A percentile compares a stretch with the other conserved stretches of the same genome.
These are phyloP conservation scores for Mariannaea sp. DNA, from an alignment of 2,329 filamentous ascomycete genomes.

Conservation along the genomic window DNA sequence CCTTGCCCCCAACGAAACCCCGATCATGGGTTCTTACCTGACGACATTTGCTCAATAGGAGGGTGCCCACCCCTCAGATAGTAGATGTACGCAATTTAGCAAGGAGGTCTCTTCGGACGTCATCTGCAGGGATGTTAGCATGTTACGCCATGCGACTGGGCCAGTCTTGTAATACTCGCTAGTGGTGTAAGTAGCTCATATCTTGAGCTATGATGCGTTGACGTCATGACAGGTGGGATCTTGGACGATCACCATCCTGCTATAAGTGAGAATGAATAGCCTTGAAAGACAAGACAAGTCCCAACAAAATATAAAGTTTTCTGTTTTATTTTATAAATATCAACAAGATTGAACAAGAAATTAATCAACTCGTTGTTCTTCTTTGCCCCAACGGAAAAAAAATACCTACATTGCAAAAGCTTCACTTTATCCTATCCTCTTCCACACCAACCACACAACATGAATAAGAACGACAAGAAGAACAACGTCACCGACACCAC, in stretches of 20 bases:
- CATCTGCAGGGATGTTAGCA: slow-evolving; percentile 24
- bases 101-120: slow-evolving; percentile 31
- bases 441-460: slow-evolving; percentile 20
- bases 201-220: slow-evolving; percentile 20
- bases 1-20: slow-evolving; percentile 22
- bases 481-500: slow-evolving; percentile 38
- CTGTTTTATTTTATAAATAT: neutral
- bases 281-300: slow-evolving; percentile 7
- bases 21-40: slow-evolving; percentile 4
- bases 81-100: slow-evolving; percentile 26
- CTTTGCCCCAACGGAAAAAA: neutral
- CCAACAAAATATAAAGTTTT: neutral
- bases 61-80: slow-evolving; percentile 11
- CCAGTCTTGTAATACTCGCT: too few relatives aligned
- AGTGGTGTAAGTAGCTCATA: too few relatives aligned
- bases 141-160: slow-evolving; percentile 17
- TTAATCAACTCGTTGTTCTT: neutral
- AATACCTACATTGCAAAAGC: neutral
- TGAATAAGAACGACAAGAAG: slow-evolving; percentile 31
- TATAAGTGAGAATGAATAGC: neutral
- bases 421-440: neutral
- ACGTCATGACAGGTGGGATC: slow-evolving; percentile 32
- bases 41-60: slow-evolving; percentile 4
- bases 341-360: too few relatives aligned
- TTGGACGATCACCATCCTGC: neutral